Evolutionary conservation across 2,329 filamentous ascomycete species (phyloP), one percentile per base, ranked within the genome.

Genomic region (Geosmithia flava): DNA sequence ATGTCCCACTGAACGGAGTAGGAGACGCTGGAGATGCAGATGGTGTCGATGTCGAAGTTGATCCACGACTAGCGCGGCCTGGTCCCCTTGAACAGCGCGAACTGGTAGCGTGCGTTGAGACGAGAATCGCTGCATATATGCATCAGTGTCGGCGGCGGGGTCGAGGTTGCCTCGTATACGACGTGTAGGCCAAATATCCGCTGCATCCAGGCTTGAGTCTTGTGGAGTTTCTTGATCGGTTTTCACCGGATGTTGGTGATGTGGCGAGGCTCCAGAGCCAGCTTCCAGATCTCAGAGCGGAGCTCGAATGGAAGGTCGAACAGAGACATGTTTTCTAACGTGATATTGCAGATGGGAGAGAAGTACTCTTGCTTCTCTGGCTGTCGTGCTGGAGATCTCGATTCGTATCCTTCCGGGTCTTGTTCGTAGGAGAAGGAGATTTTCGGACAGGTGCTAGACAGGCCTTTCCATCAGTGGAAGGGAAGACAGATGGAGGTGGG

Each of bases 61-160:
- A 50, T 47, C 49, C 49, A 50, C n/a, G 49, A 46, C 49, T 47
- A 50, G 40, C 47, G 49, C 29, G 49, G 46, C 42, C 48, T 44
- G 17, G 47, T 49, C 5, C 48, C 48, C 5, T 44, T 44, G 39
- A 44, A 46, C 20, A 49, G 47, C 3, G 23, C 44, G 17, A 44
- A 44, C 33, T n/a, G 44, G 39, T 49, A 49, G 20, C 39, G 48
- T 16, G 39, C 48, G 39, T 46, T 33, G n/a, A 37, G 33, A 19
- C 48, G 48, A 27, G 48, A 45, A 44, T 49, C 48, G 44, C 41
- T 44, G 39, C 48, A 49, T 8, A 46, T 37, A 29, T 49, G 48
- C 37, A 49, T 46, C 11, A 49, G 20, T 15, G 44, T 39, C 44
- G 48, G 48, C 16, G 39, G 33, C 39, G 44, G 48, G n/a, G 44